Evolutionary conservation across 768 basidiomycete genomes (phyloP), one percentile per base, ranked within the genome.

Genomic region (Pholiota molesta): DNA sequence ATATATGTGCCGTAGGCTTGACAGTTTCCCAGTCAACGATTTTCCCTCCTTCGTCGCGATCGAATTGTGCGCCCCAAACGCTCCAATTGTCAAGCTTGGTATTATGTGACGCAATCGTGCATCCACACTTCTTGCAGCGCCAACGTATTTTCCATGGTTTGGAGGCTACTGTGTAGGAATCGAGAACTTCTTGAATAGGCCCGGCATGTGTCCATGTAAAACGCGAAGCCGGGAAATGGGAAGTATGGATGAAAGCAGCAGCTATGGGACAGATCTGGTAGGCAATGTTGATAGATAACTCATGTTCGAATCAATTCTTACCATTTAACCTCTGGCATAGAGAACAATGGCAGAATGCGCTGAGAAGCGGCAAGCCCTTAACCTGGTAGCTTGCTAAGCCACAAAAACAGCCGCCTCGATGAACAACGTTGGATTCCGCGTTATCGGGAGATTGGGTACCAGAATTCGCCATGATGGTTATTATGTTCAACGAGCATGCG

Each of bases 261-360:
- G 79, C 88, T 88, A 56, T 19, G 29, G 11, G 39, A 14, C 31
- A 19, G 40, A 44, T 10, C 52, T 53, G 51, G 21, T 44, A 23
- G 40, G 35, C 10, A 17, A n/a, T 19, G 13, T 6, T 19, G 40
- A 16, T 44, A 35, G 13, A 51, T 26, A 42, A 55, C 51, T 23
- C 28, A 26, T 6, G 40, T 5, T 39, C n/a, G 51, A 33, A 49
- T 37, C 23, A 19, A 14, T 49, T 40, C 47, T 53, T 42, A 65
- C 87, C 85, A 65, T 74, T 83, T 55, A 89, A 69, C 42, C 82
- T 76, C 71, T 90, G 89, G 67, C 90, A 91, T n/a, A 81, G 71
- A 3, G 85, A 86, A 68, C 90, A 91, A 67, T 91, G 90, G 64
- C 87, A 90, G 67, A 85, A 90, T 5, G 85, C 87, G 63, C 83